Evolutionary conservation across 176 grass and related monocot species (phyloP), one percentile per base, ranked within the genome.

Genomic region (Paspalum vaginatum): DNA sequence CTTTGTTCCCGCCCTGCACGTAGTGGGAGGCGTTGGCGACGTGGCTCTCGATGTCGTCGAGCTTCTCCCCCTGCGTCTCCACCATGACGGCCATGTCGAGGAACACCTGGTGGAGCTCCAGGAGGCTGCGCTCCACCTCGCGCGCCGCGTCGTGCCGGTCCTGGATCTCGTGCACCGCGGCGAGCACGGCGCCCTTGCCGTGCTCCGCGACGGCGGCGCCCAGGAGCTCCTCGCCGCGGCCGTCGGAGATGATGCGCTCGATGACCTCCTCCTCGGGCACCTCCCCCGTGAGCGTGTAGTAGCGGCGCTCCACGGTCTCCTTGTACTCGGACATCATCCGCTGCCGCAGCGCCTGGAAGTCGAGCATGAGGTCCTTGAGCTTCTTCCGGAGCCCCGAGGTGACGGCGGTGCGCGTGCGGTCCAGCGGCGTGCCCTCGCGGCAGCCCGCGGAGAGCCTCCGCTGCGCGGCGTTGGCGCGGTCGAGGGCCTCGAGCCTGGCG

Each of bases 71-170:
- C 84, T 97, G 94, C 50, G 81, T 75, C 81, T 97, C 86, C 73
- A 97, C 91, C 83, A 93, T 76, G 76, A 97, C 88, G 53, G 94
- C 91, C 94, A 97, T 97, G 90, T 97, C 91, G 62, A 97, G 47
- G 57, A 97, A 97, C 80, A 97, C 90, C 91, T 93, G 90, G 80
- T 97, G 94, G 68, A 97, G 91, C 88, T 97, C 94, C 26, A 97
- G 87, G 83, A 97, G 83, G 84, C 84, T 97, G 70, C 73, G 76
- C 77, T 97, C 94, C 49, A 97, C 83, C 86, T 97, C 94, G 68
- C 86, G 27, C 18, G 91, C 94, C 4, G 86, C 84, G 86, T 89
- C 94, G 45, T 93, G 85, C 49, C 91, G 88, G 21, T 82, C 91
- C 86, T 97, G 96, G 61, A 99, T 99, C 84, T 99, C 96, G 70